phyloP scores from a whole-genome alignment of 257 asterid genomes.

The Jaltomata sinuosa region DNA sequence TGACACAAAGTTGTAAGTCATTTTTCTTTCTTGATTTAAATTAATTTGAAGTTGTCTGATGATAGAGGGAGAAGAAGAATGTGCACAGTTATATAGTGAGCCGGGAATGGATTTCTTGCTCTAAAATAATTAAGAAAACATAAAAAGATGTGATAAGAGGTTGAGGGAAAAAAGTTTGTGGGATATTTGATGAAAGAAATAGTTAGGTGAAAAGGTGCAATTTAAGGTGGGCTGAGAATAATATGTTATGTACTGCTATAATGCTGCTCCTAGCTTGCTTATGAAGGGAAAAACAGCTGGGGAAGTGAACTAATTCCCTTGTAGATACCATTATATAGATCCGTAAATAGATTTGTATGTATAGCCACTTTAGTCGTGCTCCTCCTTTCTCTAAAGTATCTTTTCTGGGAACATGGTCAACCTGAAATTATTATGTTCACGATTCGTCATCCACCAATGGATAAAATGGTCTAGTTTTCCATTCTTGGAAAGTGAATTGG shows the following conservation, averaged over 20 bases:
- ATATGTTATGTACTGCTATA: slow-evolving; percentile 14
- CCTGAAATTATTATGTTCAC: too few relatives aligned
- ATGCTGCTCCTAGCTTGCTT: slow-evolving; percentile 33
- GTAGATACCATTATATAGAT: neutral
- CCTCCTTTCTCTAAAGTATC: neutral
- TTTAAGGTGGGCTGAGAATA: slow-evolving; percentile 21
- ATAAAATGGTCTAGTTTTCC: neutral
- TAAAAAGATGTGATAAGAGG: neutral
- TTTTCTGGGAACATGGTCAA: neutral
- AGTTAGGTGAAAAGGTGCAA: slow-evolving; percentile 12
- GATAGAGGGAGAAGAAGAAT: neutral
- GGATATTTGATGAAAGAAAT: neutral
- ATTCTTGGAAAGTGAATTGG: neutral
- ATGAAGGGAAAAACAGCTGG: slow-evolving; percentile 16
- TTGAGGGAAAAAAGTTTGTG: neutral
- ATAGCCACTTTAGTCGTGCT: neutral
- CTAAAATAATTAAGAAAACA: neutral
- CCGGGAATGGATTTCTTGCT: neutral
- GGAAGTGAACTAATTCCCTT: neutral
- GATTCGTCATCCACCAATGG: neutral
- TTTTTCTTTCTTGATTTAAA: neutral
- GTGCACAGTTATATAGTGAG: neutral
- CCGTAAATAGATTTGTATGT: neutral
- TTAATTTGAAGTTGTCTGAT: neutral
- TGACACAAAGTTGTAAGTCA: neutral